Base-by-base conservation (phyloP, 495 filamentous ascomycete genomes). In the Corynascus novoguineensis region DNA sequence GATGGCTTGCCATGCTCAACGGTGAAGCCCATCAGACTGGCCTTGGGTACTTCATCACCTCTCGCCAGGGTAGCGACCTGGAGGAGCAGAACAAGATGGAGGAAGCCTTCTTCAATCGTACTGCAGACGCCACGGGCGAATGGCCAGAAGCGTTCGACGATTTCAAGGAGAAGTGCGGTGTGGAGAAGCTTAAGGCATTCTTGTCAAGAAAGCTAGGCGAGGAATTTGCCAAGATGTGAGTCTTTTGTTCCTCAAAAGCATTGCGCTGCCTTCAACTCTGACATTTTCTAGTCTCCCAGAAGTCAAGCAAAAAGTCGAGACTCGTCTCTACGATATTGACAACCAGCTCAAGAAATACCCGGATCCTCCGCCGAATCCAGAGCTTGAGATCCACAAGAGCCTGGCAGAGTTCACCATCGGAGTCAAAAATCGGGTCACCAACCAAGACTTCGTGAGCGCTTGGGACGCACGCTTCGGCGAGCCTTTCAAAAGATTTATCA, bases 31-130 rank as follows among this genome's bases (percentile, higher is more conserved):
- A 86, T 53, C 35, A 55, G 0, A 77, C 87, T 0, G 86, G 86
- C 0, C 75, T 86, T 35, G 83, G 83, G 0, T 88, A 86, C 53
- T 86, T 81, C 52, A 81, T 88, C 19, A 83, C 81, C 50, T 83
- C 68, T 59, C 78, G 38, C 7, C 68, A 42, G 40, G 83, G 54
- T 55, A 63, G 60, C 27, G 70, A 79, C 25, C 76, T 89, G 47
- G 67, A 74, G 2, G 65, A 74, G 9, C 86, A 86, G 0, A 69
- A 79, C 1, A 61, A 64, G 6, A 80, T 83, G 60, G 87, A 89
- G 53, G 71, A 77, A 3, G 55, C 68, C 0, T 89, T 87, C 63
- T 90, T 90, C 50, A 61, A 70, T 0, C 58, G 73, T 0, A 65
- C 57, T 1, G 55, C 60, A 1, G 51, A 59, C 15, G 27, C 50